phyloP scores from a whole-genome alignment of 2,329 filamentous ascomycete genomes.

The Beauveria brongniartii region DNA sequence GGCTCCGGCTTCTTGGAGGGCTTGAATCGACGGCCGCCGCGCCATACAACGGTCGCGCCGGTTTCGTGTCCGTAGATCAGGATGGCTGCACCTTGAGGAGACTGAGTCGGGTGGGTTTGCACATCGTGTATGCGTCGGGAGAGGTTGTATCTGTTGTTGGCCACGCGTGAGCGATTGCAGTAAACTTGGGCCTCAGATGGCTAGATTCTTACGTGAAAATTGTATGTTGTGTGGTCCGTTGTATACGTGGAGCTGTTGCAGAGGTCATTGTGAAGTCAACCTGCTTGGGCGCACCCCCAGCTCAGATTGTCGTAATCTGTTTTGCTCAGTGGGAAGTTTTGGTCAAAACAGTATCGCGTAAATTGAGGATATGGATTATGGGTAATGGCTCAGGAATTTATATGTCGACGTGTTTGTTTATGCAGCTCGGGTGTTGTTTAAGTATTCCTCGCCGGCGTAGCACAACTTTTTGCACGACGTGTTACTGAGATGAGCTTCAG shows the following conservation, averaged over 20 bases:
- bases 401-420: neutral
- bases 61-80: conserved; percentile 57
- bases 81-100: conserved; percentile 55
- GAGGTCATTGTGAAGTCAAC: conserved; percentile 24
- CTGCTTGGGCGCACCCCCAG: conserved; percentile 8
- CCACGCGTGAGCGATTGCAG: conserved; percentile 2
- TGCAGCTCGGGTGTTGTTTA: neutral
- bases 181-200: too few relatives aligned
- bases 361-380: neutral
- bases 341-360: neutral
- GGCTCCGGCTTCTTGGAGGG: conserved; percentile 25
- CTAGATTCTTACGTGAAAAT: conserved; percentile 35
- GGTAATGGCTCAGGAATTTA: neutral
- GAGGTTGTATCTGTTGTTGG: conserved; percentile 46
- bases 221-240: conserved; percentile 40
- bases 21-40: conserved; percentile 54
- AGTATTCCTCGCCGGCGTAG: neutral
- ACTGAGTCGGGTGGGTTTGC: conserved; percentile 52
- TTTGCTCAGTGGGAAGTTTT: neutral
- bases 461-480: conserved; percentile 3
- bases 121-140: conserved; percentile 50
- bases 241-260: conserved; percentile 30
- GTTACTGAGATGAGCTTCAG: conserved; percentile 6
- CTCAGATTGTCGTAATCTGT: neutral
- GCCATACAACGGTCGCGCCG: conserved; percentile 54